Percentiles rank a stretch among this genome's conserved stretches.
These are phyloP conservation scores for Anisodus acutangulus DNA, from an alignment of 257 asterid species.

Conservation along the genomic window DNA sequence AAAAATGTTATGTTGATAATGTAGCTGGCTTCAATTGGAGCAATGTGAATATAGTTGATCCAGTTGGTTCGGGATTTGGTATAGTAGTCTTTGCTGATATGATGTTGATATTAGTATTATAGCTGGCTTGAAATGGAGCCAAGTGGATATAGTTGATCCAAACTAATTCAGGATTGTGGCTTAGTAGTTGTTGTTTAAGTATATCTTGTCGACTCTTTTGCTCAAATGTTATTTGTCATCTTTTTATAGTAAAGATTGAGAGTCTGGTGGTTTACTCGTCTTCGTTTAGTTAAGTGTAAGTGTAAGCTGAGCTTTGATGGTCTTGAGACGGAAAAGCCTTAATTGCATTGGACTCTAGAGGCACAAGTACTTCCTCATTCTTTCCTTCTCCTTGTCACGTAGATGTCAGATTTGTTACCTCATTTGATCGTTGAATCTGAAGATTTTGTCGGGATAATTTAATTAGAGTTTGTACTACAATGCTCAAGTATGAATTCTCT, in stretches of 20 bases:
- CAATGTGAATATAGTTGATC: too few species aligned
- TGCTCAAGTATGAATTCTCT: not conserved
- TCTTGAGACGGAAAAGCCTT: not conserved
- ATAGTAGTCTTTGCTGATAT: too few species aligned
- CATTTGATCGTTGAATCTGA: not conserved
- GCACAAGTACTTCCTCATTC: not conserved
- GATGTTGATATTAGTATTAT: too few species aligned
- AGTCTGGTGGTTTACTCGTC: not conserved
- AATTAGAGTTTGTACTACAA: not conserved
- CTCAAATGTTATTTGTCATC: not conserved
- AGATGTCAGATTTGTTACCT: slow-evolving; percentile 10
- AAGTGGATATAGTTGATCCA: too few species aligned
- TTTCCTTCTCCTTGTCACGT: not conserved
- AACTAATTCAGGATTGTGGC: too few species aligned
- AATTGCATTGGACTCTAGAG: not conserved
- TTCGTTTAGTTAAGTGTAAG: not conserved
- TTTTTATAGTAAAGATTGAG: not conserved
- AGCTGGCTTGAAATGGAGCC: too few species aligned
- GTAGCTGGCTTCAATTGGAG: too few species aligned
- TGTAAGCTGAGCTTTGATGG: not conserved
- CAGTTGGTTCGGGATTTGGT: too few species aligned
- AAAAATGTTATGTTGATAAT: too few species aligned
- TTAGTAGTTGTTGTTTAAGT: too few species aligned
- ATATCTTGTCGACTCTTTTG: not conserved
- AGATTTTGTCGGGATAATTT: not conserved